These are phyloP conservation scores for Monosporascus sp. DNA, from an alignment of 2,329 filamentous ascomycete genomes.

Conservation along the genomic window DNA sequence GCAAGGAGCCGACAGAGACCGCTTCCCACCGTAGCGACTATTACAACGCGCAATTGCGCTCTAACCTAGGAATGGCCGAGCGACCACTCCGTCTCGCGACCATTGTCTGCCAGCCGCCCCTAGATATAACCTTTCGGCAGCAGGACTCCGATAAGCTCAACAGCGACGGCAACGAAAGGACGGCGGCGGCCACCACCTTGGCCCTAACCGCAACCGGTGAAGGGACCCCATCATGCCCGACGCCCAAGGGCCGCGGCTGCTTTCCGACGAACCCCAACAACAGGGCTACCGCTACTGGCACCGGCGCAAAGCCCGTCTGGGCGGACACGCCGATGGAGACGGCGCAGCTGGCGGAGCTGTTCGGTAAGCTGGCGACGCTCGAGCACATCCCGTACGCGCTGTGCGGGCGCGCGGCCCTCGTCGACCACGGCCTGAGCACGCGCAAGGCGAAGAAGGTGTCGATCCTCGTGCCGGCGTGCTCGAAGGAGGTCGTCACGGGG, in stretches of 20 bases:
- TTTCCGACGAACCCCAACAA: background rate
- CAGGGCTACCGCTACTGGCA: background rate
- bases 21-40: background rate
- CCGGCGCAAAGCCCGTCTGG: slow-evolving; percentile 5
- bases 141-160: background rate
- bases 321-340: slow-evolving; percentile 19
- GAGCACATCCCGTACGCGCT: slow-evolving; percentile 42
- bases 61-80: slow-evolving; percentile 9
- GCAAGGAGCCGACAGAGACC: background rate
- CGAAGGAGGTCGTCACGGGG: slow-evolving; percentile 29
- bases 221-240: background rate
- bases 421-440: slow-evolving; percentile 35
- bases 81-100: slow-evolving; percentile 4
- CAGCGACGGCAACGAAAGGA: background rate
- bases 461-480: slow-evolving; percentile 35
- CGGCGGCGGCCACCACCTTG: background rate
- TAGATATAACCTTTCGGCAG: background rate
- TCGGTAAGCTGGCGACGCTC: slow-evolving; percentile 34
- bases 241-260: background rate
- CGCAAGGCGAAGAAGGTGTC: slow-evolving; percentile 29
- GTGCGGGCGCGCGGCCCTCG: slow-evolving; percentile 39
- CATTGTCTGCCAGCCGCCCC: background rate
- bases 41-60: slow-evolving; percentile 13
- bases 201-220: background rate
- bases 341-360: slow-evolving; percentile 30